phyloP scores from a whole-genome alignment of 306 rosid genomes.

The Sphenostylis stenocarpa region DNA sequence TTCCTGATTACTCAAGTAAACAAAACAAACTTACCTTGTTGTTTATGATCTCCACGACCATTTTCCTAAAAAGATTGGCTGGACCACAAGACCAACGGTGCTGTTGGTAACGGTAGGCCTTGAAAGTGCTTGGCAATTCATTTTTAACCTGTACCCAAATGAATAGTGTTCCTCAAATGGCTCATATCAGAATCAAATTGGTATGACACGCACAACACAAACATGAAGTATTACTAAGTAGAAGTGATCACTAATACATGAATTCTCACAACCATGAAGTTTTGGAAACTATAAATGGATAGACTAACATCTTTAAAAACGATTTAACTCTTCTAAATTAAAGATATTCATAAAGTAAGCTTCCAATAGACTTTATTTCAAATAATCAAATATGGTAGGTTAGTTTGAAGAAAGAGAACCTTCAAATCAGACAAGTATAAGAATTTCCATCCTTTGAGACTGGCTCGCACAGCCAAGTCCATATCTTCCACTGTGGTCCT shows the following conservation, averaged over 20 bases:
- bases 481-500: constrained; percentile 96
- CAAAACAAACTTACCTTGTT: constrained; percentile 61
- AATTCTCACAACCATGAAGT: background rate
- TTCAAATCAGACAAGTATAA: constrained; percentile 61
- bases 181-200: background rate
- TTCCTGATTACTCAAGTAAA: background rate
- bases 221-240: background rate
- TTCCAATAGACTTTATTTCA: background rate
- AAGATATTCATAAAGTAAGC: background rate
- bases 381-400: background rate
- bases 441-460: constrained; percentile 99
- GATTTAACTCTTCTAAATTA: background rate
- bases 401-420: constrained; percentile 36
- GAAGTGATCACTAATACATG: constrained; percentile 4
- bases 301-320: background rate
- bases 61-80: constrained; percentile 91
- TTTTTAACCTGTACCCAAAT: constrained; percentile 67
- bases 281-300: background rate
- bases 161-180: too few relatives aligned
- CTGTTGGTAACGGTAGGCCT: constrained; percentile 94
- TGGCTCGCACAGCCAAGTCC: constrained; percentile 98
- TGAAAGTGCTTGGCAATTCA: constrained; percentile 95
- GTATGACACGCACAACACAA: background rate
- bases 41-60: constrained; percentile 72
- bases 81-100: constrained; percentile 99